These are phyloP conservation scores for Breviolum minutum DNA, from an alignment of 73 alveolate genomes.

Conservation along the genomic window DNA sequence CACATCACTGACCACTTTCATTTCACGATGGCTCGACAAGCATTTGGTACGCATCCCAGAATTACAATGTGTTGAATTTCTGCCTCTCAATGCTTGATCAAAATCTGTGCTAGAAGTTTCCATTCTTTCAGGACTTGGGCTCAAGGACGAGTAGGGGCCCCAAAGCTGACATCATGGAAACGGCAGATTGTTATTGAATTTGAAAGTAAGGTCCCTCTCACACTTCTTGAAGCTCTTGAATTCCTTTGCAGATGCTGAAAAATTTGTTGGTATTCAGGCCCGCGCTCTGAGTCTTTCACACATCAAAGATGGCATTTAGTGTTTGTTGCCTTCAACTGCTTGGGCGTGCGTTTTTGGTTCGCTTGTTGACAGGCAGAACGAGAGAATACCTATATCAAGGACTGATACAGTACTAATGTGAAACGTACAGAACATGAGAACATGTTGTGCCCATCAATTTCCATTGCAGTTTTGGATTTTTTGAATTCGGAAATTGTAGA, in stretches of 20 bases:
- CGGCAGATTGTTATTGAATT: background rate
- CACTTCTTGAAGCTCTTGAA: conserved; percentile 77
- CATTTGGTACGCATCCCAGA: background rate
- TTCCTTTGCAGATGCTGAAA: conserved; percentile 64
- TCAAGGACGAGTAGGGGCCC: conserved; percentile 68
- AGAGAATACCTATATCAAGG: conserved; percentile 79
- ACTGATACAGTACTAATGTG: background rate
- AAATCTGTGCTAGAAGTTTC: background rate
- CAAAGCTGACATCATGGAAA: background rate
- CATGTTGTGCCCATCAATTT: no score
- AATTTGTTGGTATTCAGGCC: conserved; percentile 68
- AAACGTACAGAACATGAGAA: no score
- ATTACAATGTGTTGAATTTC: background rate
- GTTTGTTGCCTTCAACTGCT: background rate
- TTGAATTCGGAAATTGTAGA: background rate
- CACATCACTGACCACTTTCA: conserved; percentile 87
- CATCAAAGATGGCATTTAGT: background rate
- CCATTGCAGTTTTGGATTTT: background rate
- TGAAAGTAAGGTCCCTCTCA: conserved; percentile 32
- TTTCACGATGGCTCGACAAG: conserved; percentile 91
- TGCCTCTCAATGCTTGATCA: no score
- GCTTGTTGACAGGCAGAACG: conserved; percentile 38
- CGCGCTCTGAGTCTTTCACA: background rate
- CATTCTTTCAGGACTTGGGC: conserved; percentile 29
- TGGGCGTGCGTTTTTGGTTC: background rate